Evolutionary conservation across 371 early-diverging fungal genomes (phyloP).

Genomic region (Blastocladiella emersonii): DNA sequence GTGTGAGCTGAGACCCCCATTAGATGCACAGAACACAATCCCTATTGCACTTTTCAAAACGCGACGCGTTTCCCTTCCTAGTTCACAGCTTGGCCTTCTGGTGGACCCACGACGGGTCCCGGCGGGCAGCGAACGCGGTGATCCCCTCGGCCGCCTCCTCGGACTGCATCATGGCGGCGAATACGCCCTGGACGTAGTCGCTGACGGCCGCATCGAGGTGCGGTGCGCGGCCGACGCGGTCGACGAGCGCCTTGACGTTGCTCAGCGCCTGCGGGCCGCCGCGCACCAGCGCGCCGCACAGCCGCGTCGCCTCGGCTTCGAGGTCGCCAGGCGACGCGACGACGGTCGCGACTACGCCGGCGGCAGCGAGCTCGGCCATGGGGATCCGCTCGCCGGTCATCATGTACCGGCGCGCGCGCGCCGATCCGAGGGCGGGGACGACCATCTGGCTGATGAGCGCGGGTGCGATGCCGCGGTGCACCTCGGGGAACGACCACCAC

Average conservation of each 20-base stretch:
- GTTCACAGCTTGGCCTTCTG: slow-evolving; percentile 18
- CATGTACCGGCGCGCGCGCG: slow-evolving; percentile 42
- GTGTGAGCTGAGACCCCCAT: too few relatives aligned
- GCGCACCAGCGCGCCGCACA: slow-evolving; percentile 21
- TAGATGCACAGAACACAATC: too few relatives aligned
- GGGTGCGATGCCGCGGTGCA: slow-evolving; percentile 50
- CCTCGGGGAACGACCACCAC: slow-evolving; percentile 48
- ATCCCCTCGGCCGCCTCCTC: slow-evolving; percentile 56
- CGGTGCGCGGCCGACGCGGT: background rate
- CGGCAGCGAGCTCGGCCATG: slow-evolving; percentile 21
- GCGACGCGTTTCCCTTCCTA: too few relatives aligned
- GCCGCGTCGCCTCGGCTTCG: slow-evolving; percentile 14
- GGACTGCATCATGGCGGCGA: slow-evolving; percentile 46
- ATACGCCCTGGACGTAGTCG: slow-evolving; percentile 22
- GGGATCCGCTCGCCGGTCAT: slow-evolving; percentile 43
- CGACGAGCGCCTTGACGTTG: background rate
- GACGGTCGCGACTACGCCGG: slow-evolving; percentile 23
- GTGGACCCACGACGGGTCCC: slow-evolving; percentile 43
- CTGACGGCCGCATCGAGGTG: background rate
- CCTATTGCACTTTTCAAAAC: too few relatives aligned
- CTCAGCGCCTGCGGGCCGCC: background rate
- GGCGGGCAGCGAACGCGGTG: slow-evolving; percentile 35
- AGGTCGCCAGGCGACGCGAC: slow-evolving; percentile 21
- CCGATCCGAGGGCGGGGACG: slow-evolving; percentile 44
- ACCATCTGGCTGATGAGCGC: slow-evolving; percentile 55